These are phyloP conservation scores for Albizia julibrissin DNA, from an alignment of 306 rosid species.

Conservation along the genomic window DNA sequence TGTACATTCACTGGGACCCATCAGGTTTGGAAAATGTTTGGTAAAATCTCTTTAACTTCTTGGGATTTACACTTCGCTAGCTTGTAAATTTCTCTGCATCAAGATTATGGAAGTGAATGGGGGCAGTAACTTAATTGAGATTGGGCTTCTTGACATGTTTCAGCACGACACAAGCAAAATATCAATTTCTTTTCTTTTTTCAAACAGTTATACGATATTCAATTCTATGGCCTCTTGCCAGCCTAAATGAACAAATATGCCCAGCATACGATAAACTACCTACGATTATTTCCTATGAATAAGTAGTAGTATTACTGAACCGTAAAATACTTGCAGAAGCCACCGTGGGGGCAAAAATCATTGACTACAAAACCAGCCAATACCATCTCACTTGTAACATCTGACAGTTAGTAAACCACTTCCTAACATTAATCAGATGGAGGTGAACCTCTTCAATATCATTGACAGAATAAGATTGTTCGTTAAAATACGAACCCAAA, in stretches of 20 bases:
- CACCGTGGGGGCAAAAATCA: constrained; percentile 57
- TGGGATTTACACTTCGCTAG: not conserved
- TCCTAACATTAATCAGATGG: too few species aligned
- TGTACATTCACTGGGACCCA: not conserved
- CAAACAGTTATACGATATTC: not conserved
- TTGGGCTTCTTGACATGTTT: not conserved
- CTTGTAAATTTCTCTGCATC: not conserved
- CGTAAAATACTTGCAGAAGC: constrained; percentile 42
- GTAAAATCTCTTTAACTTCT: not conserved
- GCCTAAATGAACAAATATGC: not conserved
- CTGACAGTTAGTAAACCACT: too few species aligned
- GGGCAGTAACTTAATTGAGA: not conserved
- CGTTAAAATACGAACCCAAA: constrained; percentile 45
- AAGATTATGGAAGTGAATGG: not conserved
- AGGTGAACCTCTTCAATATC: constrained; percentile 54
- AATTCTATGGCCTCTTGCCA: too few species aligned
- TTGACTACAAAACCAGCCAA: too few species aligned
- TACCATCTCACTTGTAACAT: too few species aligned
- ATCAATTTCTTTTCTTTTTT: not conserved
- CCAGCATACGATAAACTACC: not conserved
- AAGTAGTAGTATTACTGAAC: too few species aligned
- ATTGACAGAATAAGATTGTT: constrained; percentile 40
- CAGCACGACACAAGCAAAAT: not conserved
- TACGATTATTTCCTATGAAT: constrained; percentile 28
- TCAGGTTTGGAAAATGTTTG: not conserved